phyloP scores from a whole-genome alignment of 2,329 filamentous ascomycete genomes.

The Didymella glomerata region DNA sequence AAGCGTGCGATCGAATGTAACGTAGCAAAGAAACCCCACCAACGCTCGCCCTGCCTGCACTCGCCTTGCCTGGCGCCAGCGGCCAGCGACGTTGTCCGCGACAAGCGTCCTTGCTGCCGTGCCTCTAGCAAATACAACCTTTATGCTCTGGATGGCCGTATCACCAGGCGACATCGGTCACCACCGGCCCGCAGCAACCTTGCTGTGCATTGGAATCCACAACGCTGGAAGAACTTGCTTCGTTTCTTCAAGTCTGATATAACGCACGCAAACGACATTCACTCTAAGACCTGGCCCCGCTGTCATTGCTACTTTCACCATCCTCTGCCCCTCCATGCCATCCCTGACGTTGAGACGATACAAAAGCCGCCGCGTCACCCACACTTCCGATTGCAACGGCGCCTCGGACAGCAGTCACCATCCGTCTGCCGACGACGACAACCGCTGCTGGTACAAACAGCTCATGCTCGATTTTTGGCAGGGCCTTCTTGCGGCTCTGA shows the following conservation, averaged over 20 bases:
- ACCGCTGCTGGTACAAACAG: constrained; percentile 45
- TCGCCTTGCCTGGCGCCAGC: constrained; percentile 35
- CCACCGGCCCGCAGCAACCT: constrained; percentile 46
- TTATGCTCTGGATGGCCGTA: constrained; percentile 48
- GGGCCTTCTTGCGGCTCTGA: constrained; percentile 49
- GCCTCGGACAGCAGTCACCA: constrained; percentile 37
- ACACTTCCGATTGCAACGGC: constrained; percentile 28
- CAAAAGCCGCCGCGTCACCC: constrained; percentile 49
- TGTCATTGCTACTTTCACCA: constrained; percentile 34
- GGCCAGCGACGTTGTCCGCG: constrained; percentile 27
- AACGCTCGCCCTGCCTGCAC: constrained; percentile 37
- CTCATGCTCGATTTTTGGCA: constrained; percentile 53
- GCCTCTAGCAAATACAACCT: constrained; percentile 52
- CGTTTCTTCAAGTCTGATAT: constrained; percentile 32
- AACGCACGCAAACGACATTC: constrained; percentile 38
- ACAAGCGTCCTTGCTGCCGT: constrained; percentile 35
- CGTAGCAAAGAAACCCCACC: constrained; percentile 36
- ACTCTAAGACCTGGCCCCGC: constrained; percentile 36
- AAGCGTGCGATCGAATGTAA: constrained; percentile 25
- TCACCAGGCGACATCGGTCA: constrained; percentile 53
- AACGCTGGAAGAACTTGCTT: constrained; percentile 28
- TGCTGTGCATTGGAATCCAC: constrained; percentile 41
- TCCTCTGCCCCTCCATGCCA: constrained; percentile 43
- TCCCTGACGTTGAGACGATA: constrained; percentile 45
- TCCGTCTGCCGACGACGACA: constrained; percentile 26